Base-by-base conservation (phyloP, 768 basidiomycete genomes). In the Podaxis sp. region DNA sequence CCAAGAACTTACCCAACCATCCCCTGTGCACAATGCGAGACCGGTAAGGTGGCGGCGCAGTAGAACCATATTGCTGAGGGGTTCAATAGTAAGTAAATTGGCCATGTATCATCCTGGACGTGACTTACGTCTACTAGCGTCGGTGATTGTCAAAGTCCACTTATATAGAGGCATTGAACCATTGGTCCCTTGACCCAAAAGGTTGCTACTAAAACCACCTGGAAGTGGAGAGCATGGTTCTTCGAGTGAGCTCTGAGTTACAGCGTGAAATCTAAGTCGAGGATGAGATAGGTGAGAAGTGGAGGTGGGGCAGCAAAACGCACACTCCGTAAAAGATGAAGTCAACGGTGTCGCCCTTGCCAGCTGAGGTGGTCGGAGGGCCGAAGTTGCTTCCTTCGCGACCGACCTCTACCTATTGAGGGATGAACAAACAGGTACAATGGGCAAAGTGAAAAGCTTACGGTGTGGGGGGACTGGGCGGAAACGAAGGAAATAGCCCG, bases 251-350 rank as follows among this genome's bases (percentile, higher is more conserved):
- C 71, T 72, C 64, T 82, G 79, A 0, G 80, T 77, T 6, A 80
- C 76, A 9, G 76, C 73, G 66, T 83, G 81, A 19, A 64, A 55
- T 37, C 79, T 79, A 36, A 2, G 49, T 27, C 12, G 46, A 24
- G 19, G 17, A 9, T 40, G 11, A n/a, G 55, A 29, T 19, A 9
- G 52, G 40, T 19, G 17, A 57, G 4, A 9, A 9, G 2, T n/a
- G 36, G 29, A 27, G 7, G 22, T 12, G 56, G 36, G 6, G 33
- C 6, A 29, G 29, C 40, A 36, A 41, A 11, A 64, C 74, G 60
- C 61, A 79, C 78, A 69, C 70, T 65, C 77, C 79, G 17, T 66
- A 70, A 57, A 80, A 79, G 22, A 79, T 51, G 63, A 81, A 82
- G 38, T 67, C 71, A 2, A 81, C 68, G 1, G 67, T 74, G 65